phyloP scores from a whole-genome alignment of 2,329 filamentous ascomycete species.

The Aciculosporium take region DNA sequence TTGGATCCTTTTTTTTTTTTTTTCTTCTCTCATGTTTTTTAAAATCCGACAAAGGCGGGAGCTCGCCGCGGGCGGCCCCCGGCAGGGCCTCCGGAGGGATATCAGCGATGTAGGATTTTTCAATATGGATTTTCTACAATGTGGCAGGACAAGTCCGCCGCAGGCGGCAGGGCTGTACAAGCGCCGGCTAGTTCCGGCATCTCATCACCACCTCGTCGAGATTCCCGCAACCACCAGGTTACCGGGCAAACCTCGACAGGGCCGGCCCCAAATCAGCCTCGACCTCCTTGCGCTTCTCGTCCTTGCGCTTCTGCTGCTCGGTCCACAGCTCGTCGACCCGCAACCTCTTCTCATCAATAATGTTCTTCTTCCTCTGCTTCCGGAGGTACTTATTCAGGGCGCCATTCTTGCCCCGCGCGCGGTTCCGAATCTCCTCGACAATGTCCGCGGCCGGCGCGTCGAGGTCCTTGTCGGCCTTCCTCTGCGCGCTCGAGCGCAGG shows the following conservation, averaged over 20 bases:
- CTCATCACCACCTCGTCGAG: no score
- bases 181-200: no score
- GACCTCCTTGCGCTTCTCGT: constrained; percentile 47
- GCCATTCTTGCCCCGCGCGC: constrained; percentile 78
- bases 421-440: constrained; percentile 54
- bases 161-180: no score
- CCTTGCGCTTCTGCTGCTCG: constrained; percentile 52
- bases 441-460: constrained; percentile 50
- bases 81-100: no score
- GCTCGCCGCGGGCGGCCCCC: no score
- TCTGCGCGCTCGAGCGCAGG: constrained; percentile 62
- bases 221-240: no score
- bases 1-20: no score
- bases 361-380: constrained; percentile 84
- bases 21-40: no score
- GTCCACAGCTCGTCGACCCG: constrained; percentile 72
- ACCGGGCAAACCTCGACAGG: constrained; percentile 70
- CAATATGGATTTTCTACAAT: no score
- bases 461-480: constrained; percentile 62
- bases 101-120: no score
- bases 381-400: constrained; percentile 75
- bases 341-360: constrained; percentile 89
- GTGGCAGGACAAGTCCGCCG: no score
- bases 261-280: constrained; percentile 72
- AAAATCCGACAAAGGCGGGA: no score